A percentile compares a stretch with the other conserved stretches of the same genome.
phyloP scores from a whole-genome alignment of 805 yeast genomes.

The Candida easanensis region DNA sequence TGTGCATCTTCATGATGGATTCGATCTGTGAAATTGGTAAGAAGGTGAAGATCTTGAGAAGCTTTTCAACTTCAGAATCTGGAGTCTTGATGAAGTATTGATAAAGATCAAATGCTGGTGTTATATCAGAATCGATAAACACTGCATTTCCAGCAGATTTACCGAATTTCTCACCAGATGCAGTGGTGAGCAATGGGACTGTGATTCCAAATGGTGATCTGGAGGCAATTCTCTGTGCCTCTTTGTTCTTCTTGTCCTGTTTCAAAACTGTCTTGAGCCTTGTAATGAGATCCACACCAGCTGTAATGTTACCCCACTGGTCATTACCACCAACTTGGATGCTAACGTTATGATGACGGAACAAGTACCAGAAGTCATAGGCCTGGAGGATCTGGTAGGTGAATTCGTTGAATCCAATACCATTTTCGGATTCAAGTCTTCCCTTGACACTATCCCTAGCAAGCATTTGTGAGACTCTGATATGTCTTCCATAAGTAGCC shows the following conservation, averaged over 20 bases:
- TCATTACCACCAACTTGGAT: constrained; percentile 95
- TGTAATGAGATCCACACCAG: constrained; percentile 85
- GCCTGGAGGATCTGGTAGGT: constrained; percentile 93
- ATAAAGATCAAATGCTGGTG: constrained; percentile 77
- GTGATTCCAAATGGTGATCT: constrained; percentile 69
- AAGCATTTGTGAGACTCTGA: constrained; percentile 83
- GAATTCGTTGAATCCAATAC: constrained; percentile 92
- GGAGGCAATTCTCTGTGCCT: constrained; percentile 10
- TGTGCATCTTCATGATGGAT: constrained; percentile 50
- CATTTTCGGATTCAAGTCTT: constrained; percentile 64
- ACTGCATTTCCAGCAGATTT: constrained; percentile 97
- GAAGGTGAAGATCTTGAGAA: constrained; percentile 76
- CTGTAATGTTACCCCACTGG: constrained; percentile 98
- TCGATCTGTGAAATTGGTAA: constrained; percentile 63
- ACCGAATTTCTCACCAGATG: constrained; percentile 91
- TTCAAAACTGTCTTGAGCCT: constrained; percentile 40
- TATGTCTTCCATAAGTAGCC: constrained; percentile 69
- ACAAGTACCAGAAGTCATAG: constrained; percentile 84
- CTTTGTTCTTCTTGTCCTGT: constrained; percentile 23
- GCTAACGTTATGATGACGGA: constrained; percentile 52
- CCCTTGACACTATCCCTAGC: constrained; percentile 84
- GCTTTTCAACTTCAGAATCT: constrained; percentile 69
- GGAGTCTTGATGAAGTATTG: constrained; percentile 80
- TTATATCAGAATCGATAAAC: constrained; percentile 72
- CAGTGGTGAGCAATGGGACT: constrained; percentile 83